These are phyloP conservation scores for Coniochaeta hoffmannii DNA, from an alignment of 2,329 filamentous ascomycete species.

Conservation along the genomic window DNA sequence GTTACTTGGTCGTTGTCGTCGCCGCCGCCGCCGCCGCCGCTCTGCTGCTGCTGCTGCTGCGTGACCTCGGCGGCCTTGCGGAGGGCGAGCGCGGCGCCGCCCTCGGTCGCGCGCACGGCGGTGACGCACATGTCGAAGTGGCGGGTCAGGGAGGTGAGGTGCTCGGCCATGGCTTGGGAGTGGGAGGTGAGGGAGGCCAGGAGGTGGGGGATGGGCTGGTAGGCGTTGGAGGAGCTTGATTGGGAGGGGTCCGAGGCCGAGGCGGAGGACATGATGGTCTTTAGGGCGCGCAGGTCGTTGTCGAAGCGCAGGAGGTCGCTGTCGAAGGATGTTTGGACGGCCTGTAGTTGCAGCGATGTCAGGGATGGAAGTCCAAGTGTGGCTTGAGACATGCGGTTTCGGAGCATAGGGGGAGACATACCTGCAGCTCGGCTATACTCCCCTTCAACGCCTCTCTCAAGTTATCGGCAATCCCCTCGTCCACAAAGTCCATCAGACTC, in stretches of 20 bases:
- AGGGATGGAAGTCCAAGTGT: background rate
- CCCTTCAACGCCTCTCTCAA: conserved; percentile 61
- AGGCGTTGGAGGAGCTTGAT: conserved; percentile 26
- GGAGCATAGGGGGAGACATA: conserved; percentile 21
- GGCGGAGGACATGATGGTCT: conserved; percentile 39
- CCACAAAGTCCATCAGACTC: conserved; percentile 68
- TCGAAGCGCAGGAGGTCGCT: conserved; percentile 70
- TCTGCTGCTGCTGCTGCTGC: too few species aligned
- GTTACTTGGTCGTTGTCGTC: conserved; percentile 35
- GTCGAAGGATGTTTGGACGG: conserved; percentile 65
- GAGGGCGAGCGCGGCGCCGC: conserved; percentile 61
- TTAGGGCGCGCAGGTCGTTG: conserved; percentile 60
- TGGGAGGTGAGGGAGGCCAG: conserved; percentile 62
- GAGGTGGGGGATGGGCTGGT: conserved; percentile 40
- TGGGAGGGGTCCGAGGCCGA: conserved; percentile 9
- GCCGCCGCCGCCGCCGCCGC: too few species aligned
- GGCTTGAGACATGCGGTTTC: background rate
- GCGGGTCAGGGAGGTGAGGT: conserved; percentile 70
- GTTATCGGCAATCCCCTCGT: conserved; percentile 60
- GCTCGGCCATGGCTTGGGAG: conserved; percentile 74
- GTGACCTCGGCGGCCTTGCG: conserved; percentile 60
- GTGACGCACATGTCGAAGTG: conserved; percentile 94
- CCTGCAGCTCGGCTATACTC: conserved; percentile 65
- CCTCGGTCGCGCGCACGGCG: conserved; percentile 84
- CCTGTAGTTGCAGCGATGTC: conserved; percentile 26